Evolutionary conservation across 192 early-diverging fungal species (phyloP), one percentile per base, ranked within the genome.

Genomic region (Jimgerdemannia lactiflua): DNA sequence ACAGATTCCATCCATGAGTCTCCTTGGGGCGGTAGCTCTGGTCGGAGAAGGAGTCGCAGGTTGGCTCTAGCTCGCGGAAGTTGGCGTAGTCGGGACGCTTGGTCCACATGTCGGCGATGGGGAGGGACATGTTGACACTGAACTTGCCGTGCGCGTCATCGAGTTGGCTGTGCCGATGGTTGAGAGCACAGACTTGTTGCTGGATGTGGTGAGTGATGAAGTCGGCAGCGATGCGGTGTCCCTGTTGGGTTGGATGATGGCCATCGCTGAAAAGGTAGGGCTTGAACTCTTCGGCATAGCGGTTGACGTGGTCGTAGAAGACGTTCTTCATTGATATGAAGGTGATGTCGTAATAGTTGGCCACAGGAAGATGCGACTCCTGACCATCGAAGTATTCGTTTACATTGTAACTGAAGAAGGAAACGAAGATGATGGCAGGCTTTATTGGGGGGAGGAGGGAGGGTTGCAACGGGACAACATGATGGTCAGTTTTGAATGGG

Each of bases 351-450:
- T 75, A 75, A 14, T 75, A 75, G 42, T 75, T 69, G 65, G 74
- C 65, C 7, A 75, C 67, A n/a, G 74, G 74, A 17, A 75, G 54
- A 75, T 75, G 74, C 2, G 74, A 75, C n/a, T 75, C 74, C 65
- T 66, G 64, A 39, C 65, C 64, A 69, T 75, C 74, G n/a, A 75
- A 69, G 67, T 75, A 75, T 67, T 75, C 74, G 43, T 75, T 75
- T 3, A 75, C 67, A 39, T 75, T 69, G 41, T 44, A 69, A 17
- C 65, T 68, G 74, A 75, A 75, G 2, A 66, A 65, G 3, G 64
- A 66, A 7, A 67, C 42, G 65, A 75, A 59, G 19, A 75, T 67
- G 54, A 75, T 67, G 39, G 74, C 74, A 39, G 74, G 74, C 74
- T 75, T 4, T 64, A 18, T 65, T 65, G 64, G 64, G 14, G 40